Base-by-base conservation (phyloP, 805 yeast species). In the Candida krabiensis region DNA sequence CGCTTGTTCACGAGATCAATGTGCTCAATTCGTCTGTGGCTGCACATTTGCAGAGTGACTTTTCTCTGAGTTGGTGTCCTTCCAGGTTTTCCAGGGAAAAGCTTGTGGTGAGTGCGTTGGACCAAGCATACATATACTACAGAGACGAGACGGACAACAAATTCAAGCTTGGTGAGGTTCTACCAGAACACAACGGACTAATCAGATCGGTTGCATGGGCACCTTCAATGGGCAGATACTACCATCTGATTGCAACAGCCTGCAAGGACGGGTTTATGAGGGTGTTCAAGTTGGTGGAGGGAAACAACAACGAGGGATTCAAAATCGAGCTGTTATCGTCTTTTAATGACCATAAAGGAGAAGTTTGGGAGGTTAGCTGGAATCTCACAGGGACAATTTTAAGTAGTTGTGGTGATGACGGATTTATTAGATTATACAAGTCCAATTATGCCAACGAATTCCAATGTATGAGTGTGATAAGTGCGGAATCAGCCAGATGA, bases 361-460 rank as follows among this genome's bases (percentile, higher is more conserved):
- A 93, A 62, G 96, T 93, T 1, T 93, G 99, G 99, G 76, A 90
- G 27, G 98, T 93, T 2, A 76, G 86, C 19, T 93, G 99, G 98
- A 93, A 93, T 59, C 61, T 83, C 30, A 87, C 98, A 0, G 98
- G 98, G 4, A 87, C 98, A 0, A 81, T 93, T 4, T 66, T 93
- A 45, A 85, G 96, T 49, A 83, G 93, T 32, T 88, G 97, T 5
- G 98, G 99, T 14, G 97, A 90, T 56, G 98, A 93, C 58, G 97
- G 97, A 3, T 80, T 83, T 47, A 82, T 91, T 5, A 70, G 96
- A 51, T 71, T 93, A 48, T 93, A 98, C 96, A 93, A 91, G 63
- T 76, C 96, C 17, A 79, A 86, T 24, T 87, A 85, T 58, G 75
- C 83, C 41, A 86, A 85, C 52, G 86, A 86, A 54, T 93, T 89